Percentiles rank a stretch among this genome's conserved stretches.
Conservation (phyloP, 768 basidiomycete genomes). For the Tulasnella sp. region DNA sequence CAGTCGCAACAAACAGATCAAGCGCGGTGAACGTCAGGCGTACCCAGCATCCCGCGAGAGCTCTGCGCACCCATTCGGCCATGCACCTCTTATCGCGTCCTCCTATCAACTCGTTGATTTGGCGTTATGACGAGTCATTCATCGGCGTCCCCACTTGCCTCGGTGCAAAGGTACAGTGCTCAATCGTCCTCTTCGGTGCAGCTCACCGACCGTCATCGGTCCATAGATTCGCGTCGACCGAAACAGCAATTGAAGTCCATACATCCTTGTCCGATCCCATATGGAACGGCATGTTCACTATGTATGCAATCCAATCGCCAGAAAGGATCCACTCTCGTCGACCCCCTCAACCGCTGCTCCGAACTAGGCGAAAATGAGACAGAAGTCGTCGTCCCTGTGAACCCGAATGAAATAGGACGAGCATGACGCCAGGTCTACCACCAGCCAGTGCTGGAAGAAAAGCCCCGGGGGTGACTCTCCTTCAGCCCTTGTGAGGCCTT, state of each 20-base stretch:
- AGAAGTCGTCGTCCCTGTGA: conserved; percentile 72
- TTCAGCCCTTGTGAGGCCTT: conserved; percentile 54
- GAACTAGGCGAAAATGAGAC: conserved; percentile 47
- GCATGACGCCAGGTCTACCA: conserved; percentile 53
- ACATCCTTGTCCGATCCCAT: conserved; percentile 55
- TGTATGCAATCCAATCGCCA: conserved; percentile 50
- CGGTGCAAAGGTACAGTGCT: conserved; percentile 50
- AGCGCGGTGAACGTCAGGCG: too few species aligned
- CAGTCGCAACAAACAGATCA: too few species aligned
- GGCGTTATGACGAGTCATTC: conserved; percentile 91
- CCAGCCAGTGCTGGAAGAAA: conserved; percentile 44
- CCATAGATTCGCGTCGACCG: conserved; percentile 81
- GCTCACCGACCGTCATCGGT: not conserved
- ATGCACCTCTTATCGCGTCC: too few species aligned
- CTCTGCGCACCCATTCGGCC: too few species aligned
- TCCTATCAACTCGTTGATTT: conserved; percentile 91
- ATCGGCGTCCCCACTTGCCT: conserved; percentile 70
- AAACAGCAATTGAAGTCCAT: conserved; percentile 73
- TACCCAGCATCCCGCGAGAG: too few species aligned
- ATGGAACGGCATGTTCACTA: conserved; percentile 56
- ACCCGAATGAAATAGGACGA: conserved; percentile 70
- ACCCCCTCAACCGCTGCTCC: conserved; percentile 64
- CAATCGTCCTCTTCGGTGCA: not conserved
- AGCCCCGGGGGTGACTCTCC: conserved; percentile 47
- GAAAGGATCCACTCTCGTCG: conserved; percentile 95